phyloP scores from a whole-genome alignment of 176 grass and related monocot genomes.

The Otatea glauca region DNA sequence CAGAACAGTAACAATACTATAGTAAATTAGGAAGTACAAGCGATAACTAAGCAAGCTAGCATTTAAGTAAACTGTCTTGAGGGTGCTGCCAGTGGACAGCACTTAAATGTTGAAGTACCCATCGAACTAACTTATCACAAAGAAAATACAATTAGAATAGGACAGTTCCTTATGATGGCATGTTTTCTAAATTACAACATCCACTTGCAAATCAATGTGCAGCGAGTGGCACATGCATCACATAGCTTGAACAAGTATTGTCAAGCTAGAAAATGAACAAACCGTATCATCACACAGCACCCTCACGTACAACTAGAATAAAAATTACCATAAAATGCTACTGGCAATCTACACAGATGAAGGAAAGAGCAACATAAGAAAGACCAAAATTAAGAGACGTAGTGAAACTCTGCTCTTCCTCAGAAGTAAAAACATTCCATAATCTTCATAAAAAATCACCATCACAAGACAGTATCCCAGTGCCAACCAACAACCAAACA shows the following conservation, averaged over 20 bases:
- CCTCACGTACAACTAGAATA: not conserved
- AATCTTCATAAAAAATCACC: not conserved
- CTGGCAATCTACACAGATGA: not conserved
- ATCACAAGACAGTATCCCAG: conserved; percentile 17
- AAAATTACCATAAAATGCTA: not conserved
- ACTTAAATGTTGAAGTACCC: not conserved
- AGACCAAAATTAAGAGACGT: not conserved
- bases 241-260: not conserved
- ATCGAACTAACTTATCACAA: not conserved
- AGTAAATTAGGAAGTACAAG: not conserved
- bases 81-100: not conserved
- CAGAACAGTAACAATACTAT: too few relatives aligned
- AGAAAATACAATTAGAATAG: not conserved
- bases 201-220: conserved; percentile 22
- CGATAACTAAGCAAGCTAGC: not conserved
- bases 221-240: not conserved
- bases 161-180: not conserved
- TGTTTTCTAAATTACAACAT: not conserved
- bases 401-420: not conserved
- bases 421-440: conserved; percentile 12
- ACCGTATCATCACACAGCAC: not conserved
- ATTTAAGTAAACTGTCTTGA: not conserved
- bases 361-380: not conserved
- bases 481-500: conserved; percentile 43
- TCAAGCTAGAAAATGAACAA: not conserved